Percentiles rank a stretch among this genome's conserved stretches.
Evolutionary conservation across 352 stramenopile species (phyloP).

Genomic region (Thalassiosira allenii): DNA sequence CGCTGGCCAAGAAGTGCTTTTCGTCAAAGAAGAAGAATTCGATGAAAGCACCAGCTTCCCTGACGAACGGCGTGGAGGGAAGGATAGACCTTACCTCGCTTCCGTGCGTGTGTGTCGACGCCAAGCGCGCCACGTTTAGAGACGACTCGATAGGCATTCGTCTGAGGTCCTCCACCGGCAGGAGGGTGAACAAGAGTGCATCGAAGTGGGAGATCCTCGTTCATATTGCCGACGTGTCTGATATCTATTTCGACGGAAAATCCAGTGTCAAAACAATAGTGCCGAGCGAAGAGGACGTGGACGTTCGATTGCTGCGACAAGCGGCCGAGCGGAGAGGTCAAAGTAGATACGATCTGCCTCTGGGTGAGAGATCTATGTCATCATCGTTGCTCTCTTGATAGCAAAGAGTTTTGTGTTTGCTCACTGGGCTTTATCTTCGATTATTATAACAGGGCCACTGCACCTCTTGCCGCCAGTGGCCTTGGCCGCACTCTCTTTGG

Average conservation of each 20-base stretch:
- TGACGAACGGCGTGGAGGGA: conserved; percentile 41
- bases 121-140: conserved; percentile 72
- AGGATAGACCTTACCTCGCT: conserved; percentile 71
- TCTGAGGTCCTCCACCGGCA: conserved; percentile 65
- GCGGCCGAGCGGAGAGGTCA: conserved; percentile 65
- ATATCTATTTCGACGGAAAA: conserved; percentile 67
- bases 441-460: conserved; percentile 69
- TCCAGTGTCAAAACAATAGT: too few species aligned
- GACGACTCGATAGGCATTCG: conserved; percentile 84
- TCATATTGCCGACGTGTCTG: conserved; percentile 82
- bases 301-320: conserved; percentile 49
- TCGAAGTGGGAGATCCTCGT: conserved; percentile 85
- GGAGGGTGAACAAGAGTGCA: conserved; percentile 62
- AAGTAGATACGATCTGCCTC: conserved; percentile 83
- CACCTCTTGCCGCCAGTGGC: conserved; percentile 80
- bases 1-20: conserved; percentile 39
- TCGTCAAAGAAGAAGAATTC: conserved; percentile 15
- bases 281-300: conserved; percentile 6
- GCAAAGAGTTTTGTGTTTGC: too few species aligned
- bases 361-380: conserved; percentile 64
- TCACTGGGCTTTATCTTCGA: too few species aligned
- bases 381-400: too few species aligned
- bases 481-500: conserved; percentile 69
- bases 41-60: neutral
- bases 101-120: conserved; percentile 81